A percentile compares a stretch with the other conserved stretches of the same genome.
phyloP scores from a whole-genome alignment of 2,329 filamentous ascomycete species.

The Aspergillus sp. region DNA sequence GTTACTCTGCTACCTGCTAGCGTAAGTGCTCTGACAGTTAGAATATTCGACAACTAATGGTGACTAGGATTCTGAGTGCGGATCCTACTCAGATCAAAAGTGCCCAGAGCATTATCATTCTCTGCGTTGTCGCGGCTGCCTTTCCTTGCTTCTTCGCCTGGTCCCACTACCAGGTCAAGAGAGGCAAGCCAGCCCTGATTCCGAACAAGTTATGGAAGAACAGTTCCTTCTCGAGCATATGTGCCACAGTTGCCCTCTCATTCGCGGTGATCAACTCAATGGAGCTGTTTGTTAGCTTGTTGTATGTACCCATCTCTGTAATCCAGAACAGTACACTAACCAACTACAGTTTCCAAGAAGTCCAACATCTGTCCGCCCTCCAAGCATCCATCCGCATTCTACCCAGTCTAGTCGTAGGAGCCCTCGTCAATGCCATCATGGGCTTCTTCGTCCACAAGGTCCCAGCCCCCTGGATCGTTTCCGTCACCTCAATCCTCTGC shows the following conservation, averaged over 20 bases:
- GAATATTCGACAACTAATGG: too few species aligned
- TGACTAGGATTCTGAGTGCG: too few species aligned
- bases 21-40: slow-evolving; percentile 4
- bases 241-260: neutral
- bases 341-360: slow-evolving; percentile 45
- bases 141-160: too few species aligned
- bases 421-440: slow-evolving; percentile 45
- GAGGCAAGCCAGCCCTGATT: too few species aligned
- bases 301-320: neutral
- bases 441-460: slow-evolving; percentile 40
- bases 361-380: slow-evolving; percentile 48
- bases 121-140: too few species aligned
- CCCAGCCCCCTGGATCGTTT: slow-evolving; percentile 33
- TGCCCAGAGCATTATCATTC: too few species aligned
- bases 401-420: slow-evolving; percentile 41
- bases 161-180: too few species aligned
- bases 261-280: neutral
- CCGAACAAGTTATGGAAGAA: too few species aligned
- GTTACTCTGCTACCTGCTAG: slow-evolving; percentile 49
- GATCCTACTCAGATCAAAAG: too few species aligned
- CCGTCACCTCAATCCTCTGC: slow-evolving; percentile 37
- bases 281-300: slow-evolving; percentile 5
- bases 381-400: slow-evolving; percentile 47
- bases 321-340: too few species aligned
- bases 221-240: too few species aligned